Base-by-base conservation (phyloP, 306 rosid genomes). In the Dalbergia cochinchinensis region DNA sequence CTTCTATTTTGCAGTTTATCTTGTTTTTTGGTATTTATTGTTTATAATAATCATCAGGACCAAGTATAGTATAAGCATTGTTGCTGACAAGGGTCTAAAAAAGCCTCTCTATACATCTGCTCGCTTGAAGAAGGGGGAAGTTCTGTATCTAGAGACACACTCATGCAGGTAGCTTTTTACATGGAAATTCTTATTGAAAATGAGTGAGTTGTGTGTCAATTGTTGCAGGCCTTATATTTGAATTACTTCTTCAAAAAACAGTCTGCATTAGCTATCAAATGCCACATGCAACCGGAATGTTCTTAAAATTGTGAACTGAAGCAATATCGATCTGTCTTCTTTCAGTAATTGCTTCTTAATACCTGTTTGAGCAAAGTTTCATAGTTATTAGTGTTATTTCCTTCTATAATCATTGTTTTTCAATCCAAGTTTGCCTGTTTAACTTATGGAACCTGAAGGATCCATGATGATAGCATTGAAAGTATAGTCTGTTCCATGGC, bases 41-140 rank as follows among this genome's bases (percentile, higher is more conserved):
- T 7, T 80, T 80, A 42, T 65, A 44, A 70, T 76, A 54, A 42
- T 78, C 68, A 65, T 77, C 92, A 95, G 97, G 99, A 89, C 91
- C 77, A 95, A 95, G 82, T 95, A 95, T 83, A 92, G 97, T 79
- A 95, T 95, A 85, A 92, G 99, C 88, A 88, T 89, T 83, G 99
- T 95, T 78, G 99, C 99, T 77, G 99, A 95, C 85, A 95, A 92
- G 88, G 99, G 99, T 81, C 87, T 95, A 54, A 95, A 95, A 73
- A 95, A 90, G 78, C 91, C 93, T 42, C 91, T 91, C 26, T 95
- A 88, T 77, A 92, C 99, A 67, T 91, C 97, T 72, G 97, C 99
- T 22, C 95, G 97, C 64, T 86, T 95, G 87, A 95, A 91, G 90
- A 95, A 90, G 90, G 99, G 99, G 76, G 99, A 95, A 88, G 99